Base-by-base conservation (phyloP, 306 rosid genomes). In the Potentilla sterilis region DNA sequence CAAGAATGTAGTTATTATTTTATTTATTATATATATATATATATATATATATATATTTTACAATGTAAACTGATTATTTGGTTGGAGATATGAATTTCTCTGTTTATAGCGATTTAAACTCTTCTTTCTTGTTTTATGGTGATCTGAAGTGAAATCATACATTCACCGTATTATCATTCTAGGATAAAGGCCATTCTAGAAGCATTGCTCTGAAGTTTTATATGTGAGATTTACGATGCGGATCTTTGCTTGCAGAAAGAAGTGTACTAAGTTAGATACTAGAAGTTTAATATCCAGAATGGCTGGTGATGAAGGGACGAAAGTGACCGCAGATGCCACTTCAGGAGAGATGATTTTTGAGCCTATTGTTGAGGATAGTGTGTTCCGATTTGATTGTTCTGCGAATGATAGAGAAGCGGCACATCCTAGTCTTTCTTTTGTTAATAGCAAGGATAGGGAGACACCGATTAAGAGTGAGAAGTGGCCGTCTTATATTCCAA, bases 311-410 rank as follows among this genome's bases (percentile, higher is more conserved):
- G 77, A 84, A 75, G 84, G 85, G 47, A 79, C 75, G 76, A 64
- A 67, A 6, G 82, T 67, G 28, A 48, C 83, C 35, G 10, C 81
- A 67, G 85, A 82, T 75, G 89, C 61, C 62, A 80, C 82, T 70
- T 79, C 86, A 6, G 90, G 96, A 75, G 79, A 75, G 75, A 93
- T 91, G 98, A 88, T 84, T 77, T 91, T 68, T 68, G 86, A 84
- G 78, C 91, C 96, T 76, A 87, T 93, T 61, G 59, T 93, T 81
- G 92, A 85, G 79, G 94, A 89, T 42, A 92, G 96, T 58, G 87
- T 93, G 54, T 93, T 89, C 71, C 89, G 98, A 76, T 93, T 89
- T 79, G 97, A 93, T 80, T 93, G 97, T 86, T 89, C 96, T 72
- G 76, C 78, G 47, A 66, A 79, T 79, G 92, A 83, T 84, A 87